Conservation (phyloP, 345 rosid species). For the Euclidium syriacum region DNA sequence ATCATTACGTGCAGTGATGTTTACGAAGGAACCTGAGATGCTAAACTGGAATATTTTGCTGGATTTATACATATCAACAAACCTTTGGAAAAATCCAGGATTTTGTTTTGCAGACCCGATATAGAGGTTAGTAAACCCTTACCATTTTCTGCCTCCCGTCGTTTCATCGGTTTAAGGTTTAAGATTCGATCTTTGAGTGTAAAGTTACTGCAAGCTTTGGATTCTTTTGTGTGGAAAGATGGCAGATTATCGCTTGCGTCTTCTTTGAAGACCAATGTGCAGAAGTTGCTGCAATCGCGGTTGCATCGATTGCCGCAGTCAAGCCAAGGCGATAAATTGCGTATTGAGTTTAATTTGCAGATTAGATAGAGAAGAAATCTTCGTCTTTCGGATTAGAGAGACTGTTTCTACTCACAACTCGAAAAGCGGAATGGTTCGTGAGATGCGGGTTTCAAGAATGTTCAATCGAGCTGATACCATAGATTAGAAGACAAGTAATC, state of each 20-base stretch:
- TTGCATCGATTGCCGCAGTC: conserved; percentile 90
- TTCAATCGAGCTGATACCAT: conserved; percentile 63
- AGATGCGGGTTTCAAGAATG: conserved; percentile 80
- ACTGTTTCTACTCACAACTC: conserved; percentile 81
- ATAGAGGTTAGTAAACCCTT: conserved; percentile 56
- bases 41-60: conserved; percentile 54
- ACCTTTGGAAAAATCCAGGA: conserved; percentile 75
- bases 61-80: conserved; percentile 67
- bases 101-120: conserved; percentile 58
- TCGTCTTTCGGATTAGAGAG: conserved; percentile 61
- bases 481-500: conserved; percentile 57
- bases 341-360: conserved; percentile 33
- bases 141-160: too few species aligned
- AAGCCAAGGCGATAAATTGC: conserved; percentile 87
- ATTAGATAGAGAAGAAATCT: conserved; percentile 87
- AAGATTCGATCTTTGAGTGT: too few species aligned
- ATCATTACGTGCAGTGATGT: too few species aligned
- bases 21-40: conserved; percentile 84
- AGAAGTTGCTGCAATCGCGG: conserved; percentile 86
- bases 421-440: conserved; percentile 81
- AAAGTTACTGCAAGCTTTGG: conserved; percentile 59
- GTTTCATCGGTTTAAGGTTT: too few species aligned
- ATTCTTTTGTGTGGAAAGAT: conserved; percentile 75
- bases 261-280: conserved; percentile 79
- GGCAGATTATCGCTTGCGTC: conserved; percentile 81